A percentile compares a stretch with the other conserved stretches of the same genome.
Evolutionary conservation across 2,329 filamentous ascomycete genomes (phyloP).

Genomic region (Colletotrichum eremochloae): DNA sequence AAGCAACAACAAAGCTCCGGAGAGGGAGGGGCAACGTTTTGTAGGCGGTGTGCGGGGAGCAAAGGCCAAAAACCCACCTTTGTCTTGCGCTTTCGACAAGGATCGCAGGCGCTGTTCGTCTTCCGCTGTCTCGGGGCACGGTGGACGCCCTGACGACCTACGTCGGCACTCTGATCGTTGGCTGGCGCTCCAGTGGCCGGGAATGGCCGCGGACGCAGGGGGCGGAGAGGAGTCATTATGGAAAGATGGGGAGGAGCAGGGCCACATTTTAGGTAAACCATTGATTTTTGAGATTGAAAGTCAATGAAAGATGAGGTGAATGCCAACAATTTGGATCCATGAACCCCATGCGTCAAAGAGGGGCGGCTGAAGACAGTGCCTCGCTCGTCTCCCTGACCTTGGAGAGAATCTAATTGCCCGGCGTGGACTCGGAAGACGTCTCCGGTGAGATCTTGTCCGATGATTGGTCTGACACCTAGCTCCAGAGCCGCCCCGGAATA

Average conservation of each 20-base stretch:
- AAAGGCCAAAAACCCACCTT: slow-evolving; percentile 8
- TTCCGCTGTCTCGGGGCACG: slow-evolving; percentile 12
- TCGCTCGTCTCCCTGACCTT: background rate
- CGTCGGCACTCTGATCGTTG: background rate
- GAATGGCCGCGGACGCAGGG: slow-evolving; percentile 12
- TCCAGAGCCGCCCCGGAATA: background rate
- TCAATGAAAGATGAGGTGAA: background rate
- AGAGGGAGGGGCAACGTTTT: too few species aligned
- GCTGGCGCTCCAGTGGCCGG: background rate
- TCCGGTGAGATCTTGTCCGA: background rate
- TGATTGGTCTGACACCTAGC: background rate
- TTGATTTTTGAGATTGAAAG: background rate
- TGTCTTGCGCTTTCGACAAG: slow-evolving; percentile 29
- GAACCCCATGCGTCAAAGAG: background rate
- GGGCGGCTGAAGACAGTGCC: background rate
- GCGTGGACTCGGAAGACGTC: background rate
- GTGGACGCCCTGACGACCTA: background rate
- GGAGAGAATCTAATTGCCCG: background rate
- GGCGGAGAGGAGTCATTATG: slow-evolving; percentile 11
- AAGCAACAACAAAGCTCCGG: background rate
- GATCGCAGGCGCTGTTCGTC: slow-evolving; percentile 30
- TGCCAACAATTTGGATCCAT: background rate
- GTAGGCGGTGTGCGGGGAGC: background rate
- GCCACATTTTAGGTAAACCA: background rate
- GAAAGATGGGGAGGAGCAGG: background rate